Conservation (phyloP, 768 basidiomycete genomes). For the Boletus reticulatus region DNA sequence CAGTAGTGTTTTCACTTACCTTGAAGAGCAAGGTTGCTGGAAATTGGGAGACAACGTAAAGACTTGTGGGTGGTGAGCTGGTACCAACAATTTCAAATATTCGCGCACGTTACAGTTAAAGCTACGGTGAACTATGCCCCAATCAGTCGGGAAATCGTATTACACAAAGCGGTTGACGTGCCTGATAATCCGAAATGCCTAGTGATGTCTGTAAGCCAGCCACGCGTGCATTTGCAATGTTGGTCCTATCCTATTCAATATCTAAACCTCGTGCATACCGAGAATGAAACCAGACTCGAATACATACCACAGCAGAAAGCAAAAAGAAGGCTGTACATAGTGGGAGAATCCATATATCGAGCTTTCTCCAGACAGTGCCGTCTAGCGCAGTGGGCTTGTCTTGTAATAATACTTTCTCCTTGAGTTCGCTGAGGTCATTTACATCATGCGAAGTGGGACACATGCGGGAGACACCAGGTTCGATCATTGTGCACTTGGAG, state of each 20-base stretch:
- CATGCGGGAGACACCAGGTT: not conserved
- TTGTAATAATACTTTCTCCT: conserved; percentile 4
- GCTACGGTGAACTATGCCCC: conserved; percentile 32
- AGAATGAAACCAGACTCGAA: not conserved
- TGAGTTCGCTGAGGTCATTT: conserved; percentile 2
- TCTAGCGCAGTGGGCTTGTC: conserved; percentile 29
- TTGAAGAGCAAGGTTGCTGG: conserved; percentile 61
- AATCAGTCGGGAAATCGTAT: not conserved
- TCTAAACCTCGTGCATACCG: not conserved
- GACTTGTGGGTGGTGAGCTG: conserved; percentile 20
- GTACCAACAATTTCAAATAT: not conserved
- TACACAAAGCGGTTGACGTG: not conserved
- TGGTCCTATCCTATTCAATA: conserved; percentile 34
- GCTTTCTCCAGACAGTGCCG: conserved; percentile 43
- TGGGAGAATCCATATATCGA: conserved; percentile 48
- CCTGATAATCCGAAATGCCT: conserved; percentile 28
- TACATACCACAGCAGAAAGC: conserved; percentile 47
- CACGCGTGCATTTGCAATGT: conserved; percentile 58
- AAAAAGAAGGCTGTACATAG: conserved; percentile 48
- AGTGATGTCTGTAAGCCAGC: conserved; percentile 56
- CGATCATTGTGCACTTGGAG: not conserved
- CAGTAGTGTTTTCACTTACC: conserved; percentile 15
- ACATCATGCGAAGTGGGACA: not conserved
- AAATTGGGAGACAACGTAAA: conserved; percentile 55
- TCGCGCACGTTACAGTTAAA: conserved; percentile 23